Base-by-base conservation (phyloP, 2,329 filamentous ascomycete genomes). In the Claviceps sp. region DNA sequence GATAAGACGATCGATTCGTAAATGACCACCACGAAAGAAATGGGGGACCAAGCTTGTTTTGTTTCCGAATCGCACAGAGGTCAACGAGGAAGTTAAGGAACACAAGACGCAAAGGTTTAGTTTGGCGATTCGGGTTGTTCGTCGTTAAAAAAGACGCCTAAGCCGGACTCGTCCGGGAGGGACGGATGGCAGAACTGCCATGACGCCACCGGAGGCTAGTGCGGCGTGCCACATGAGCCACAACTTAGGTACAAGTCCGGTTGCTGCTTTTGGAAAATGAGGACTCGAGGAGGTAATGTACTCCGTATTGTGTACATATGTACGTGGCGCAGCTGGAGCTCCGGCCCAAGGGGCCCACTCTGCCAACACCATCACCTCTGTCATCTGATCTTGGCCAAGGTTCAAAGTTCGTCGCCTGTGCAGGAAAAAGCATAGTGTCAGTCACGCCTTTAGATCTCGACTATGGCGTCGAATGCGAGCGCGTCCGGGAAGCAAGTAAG, bases 391-490 rank as follows among this genome's bases (percentile, higher is more conserved):
- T 43, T 50, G 36, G 20, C 16, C 13, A 45, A 45, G 6, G 16
- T 11, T 29, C 14, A 14, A 34, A 7, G 22, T 22, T 17, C 7
- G 16, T 26, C 23, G 37, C 9, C 11, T 38, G 17, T 23, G 39
- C 23, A 17, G 20, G 9, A 26, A 9, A 11, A 26, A 9, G 5
- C 16, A 48, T 26, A 26, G 49, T 36, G 48, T 37, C 47, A 26
- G 48, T 37, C 47, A 26, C 36, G 42, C 36, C 26, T 37, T 42
- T 20, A 44, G 34, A 13, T 14, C 38, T 43, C 37, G 13, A 43
- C 49, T 51, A 70, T 70, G 68, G 63, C 65, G 56, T 59, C 62
- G 53, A 62, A 61, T 49, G 54, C 61, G 53, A 62, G 59, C 54
- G 58, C 61, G 44, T 57, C 57, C 50, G 61, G 60, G 59, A 57